phyloP scores from a whole-genome alignment of 495 filamentous ascomycete species.

The Hyaloscypha bicolor region DNA sequence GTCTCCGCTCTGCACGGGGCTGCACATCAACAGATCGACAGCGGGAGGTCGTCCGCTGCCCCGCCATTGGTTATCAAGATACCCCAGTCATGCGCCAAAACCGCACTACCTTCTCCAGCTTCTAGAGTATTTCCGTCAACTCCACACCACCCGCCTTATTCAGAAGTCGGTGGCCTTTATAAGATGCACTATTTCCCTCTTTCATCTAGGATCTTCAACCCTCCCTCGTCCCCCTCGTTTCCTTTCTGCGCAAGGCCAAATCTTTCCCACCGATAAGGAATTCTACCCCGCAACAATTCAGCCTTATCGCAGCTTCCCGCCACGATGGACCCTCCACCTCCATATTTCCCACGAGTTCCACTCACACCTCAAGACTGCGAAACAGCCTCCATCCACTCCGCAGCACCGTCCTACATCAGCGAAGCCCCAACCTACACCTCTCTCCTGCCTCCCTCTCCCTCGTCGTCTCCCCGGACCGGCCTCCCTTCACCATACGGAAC shows the following conservation, averaged over 20 bases:
- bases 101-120: background rate
- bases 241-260: background rate
- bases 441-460: conserved; percentile 53
- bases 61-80: background rate
- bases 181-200: background rate
- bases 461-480: conserved; percentile 47
- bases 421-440: conserved; percentile 50
- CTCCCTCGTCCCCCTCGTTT: background rate
- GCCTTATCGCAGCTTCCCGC: conserved; percentile 1
- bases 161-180: background rate
- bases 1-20: background rate
- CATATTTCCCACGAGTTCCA: conserved; percentile 27
- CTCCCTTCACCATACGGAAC: conserved; percentile 32
- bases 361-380: conserved; percentile 50
- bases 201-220: background rate
- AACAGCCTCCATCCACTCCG: conserved; percentile 54
- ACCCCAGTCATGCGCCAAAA: background rate
- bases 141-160: background rate
- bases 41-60: background rate
- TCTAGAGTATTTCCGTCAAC: background rate
- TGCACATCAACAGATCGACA: background rate
- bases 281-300: background rate
- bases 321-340: conserved; percentile 17
- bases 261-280: background rate
- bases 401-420: conserved; percentile 51